Base-by-base conservation (phyloP, 2,329 filamentous ascomycete genomes). In the Arthroderma uncinatum region DNA sequence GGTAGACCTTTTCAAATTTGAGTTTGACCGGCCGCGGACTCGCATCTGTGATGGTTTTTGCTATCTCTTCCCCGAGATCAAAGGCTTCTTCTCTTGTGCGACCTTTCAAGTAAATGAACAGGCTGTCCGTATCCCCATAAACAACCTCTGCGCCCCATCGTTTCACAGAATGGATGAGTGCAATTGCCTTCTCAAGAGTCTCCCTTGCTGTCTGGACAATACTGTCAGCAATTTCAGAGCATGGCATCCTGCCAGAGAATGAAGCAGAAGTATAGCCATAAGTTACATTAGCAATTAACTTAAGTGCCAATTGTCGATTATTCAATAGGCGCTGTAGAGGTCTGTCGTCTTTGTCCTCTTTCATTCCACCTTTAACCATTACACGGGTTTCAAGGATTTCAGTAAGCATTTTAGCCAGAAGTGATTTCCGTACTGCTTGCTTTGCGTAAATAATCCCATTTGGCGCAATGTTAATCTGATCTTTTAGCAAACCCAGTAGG, bases 281-380 rank as follows among this genome's bases (percentile, higher is more conserved):
- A 0, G 93, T 98, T 63, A 98, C 93, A 65, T 98, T 98, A n/a
- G 93, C 93, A 39, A 98, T 88, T 5, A 98, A 78, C 68, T 98
- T 98, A 25, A 98, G 79, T 0, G 93, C 93, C 2, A 98, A 77
- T 65, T 98, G 93, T 66, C 93, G 80, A 69, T 96, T 95, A 74
- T 98, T 94, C 16, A 97, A 77, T 10, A 97, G 79, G 60, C 87
- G 85, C 65, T 97, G 92, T 14, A 97, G 73, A 0, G 82, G 81
- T 68, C 83, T 91, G 73, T 97, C 91, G 57, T 92, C 85, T 68
- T 91, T 93, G 71, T 95, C 89, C 59, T 83, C 78, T 69, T 95
- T 95, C 92, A 98, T 96, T 10, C 92, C 91, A 64, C 84, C 88
- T 73, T 98, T 98, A 58, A 98, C 87, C 93, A 98, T 98, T 36